Conservation (phyloP, 2,329 filamentous ascomycete species). For the Calonectria montana region DNA sequence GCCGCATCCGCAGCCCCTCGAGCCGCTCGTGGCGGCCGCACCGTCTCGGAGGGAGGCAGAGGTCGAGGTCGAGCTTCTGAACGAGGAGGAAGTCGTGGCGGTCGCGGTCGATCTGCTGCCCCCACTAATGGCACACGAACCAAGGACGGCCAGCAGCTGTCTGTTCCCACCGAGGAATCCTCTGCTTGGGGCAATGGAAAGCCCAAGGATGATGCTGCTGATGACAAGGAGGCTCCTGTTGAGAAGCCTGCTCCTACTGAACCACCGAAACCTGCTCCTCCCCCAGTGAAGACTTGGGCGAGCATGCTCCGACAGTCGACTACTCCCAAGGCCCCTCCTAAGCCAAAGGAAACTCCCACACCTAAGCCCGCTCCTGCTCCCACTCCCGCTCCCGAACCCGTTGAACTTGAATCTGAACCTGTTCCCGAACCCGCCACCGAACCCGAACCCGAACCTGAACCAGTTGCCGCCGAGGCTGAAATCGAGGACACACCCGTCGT, state of each 20-base stretch:
- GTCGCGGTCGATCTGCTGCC: slow-evolving; percentile 71
- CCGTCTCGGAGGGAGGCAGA: slow-evolving; percentile 70
- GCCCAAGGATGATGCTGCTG: slow-evolving; percentile 47
- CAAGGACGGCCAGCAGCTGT: slow-evolving; percentile 67
- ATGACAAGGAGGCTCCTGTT: slow-evolving; percentile 48
- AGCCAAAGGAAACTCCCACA: slow-evolving; percentile 61
- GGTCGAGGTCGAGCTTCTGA: slow-evolving; percentile 73
- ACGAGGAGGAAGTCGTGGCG: slow-evolving; percentile 65
- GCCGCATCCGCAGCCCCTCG: slow-evolving; percentile 56
- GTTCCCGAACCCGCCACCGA: slow-evolving; percentile 47
- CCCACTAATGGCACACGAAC: slow-evolving; percentile 71
- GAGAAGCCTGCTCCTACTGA: slow-evolving; percentile 51
- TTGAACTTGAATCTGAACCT: slow-evolving; percentile 49
- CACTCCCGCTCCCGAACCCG: slow-evolving; percentile 48
- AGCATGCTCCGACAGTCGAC: slow-evolving; percentile 77
- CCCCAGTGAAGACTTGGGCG: slow-evolving; percentile 74
- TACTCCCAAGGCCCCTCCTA: slow-evolving; percentile 67
- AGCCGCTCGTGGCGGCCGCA: slow-evolving; percentile 70
- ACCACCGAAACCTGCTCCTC: slow-evolving; percentile 51
- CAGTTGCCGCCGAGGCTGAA: slow-evolving; percentile 45
- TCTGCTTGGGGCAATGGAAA: slow-evolving; percentile 59
- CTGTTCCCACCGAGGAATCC: slow-evolving; percentile 78
- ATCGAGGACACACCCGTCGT: not conserved
- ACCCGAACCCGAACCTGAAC: slow-evolving; percentile 49
- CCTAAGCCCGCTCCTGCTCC: slow-evolving; percentile 51